Percentiles rank a stretch among this genome's conserved stretches.
These are phyloP conservation scores for Mycena haematopus DNA, from an alignment of 768 basidiomycete species.

Conservation along the genomic window DNA sequence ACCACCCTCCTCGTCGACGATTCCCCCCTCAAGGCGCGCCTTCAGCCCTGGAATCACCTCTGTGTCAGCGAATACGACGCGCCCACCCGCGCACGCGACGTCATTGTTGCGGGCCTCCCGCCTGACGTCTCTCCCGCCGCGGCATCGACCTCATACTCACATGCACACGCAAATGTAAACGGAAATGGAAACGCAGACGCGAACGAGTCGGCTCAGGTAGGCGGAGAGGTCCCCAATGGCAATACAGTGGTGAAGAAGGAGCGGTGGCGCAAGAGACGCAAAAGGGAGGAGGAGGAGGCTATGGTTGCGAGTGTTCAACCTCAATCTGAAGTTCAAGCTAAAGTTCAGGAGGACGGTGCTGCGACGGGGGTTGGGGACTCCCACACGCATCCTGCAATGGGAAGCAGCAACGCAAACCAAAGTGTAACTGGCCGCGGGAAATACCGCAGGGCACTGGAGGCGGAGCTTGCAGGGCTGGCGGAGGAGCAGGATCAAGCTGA, in stretches of 20 bases:
- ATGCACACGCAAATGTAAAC: not conserved
- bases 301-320: not conserved
- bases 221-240: not conserved
- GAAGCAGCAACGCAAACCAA: no score
- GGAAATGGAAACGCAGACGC: not conserved
- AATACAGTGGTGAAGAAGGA: not conserved
- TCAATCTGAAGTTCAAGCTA: not conserved
- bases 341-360: slow-evolving; percentile 9
- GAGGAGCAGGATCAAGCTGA: no score
- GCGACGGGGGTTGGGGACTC: not conserved
- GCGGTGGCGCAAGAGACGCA: slow-evolving; percentile 31
- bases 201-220: not conserved
- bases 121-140: no score
- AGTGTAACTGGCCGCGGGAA: no score
- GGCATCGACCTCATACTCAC: no score
- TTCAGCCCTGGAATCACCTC: slow-evolving; percentile 85
- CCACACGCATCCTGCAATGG: no score
- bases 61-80: slow-evolving; percentile 74
- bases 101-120: slow-evolving; percentile 9
- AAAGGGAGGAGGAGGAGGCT: slow-evolving; percentile 12
- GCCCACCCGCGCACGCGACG: slow-evolving; percentile 42
- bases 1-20: slow-evolving; percentile 49
- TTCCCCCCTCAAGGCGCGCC: slow-evolving; percentile 59
- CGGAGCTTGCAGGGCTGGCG: no score
- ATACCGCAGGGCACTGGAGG: no score